These are phyloP conservation scores for Crucihimalaya himalaica DNA, from an alignment of 345 rosid species.

Conservation along the genomic window DNA sequence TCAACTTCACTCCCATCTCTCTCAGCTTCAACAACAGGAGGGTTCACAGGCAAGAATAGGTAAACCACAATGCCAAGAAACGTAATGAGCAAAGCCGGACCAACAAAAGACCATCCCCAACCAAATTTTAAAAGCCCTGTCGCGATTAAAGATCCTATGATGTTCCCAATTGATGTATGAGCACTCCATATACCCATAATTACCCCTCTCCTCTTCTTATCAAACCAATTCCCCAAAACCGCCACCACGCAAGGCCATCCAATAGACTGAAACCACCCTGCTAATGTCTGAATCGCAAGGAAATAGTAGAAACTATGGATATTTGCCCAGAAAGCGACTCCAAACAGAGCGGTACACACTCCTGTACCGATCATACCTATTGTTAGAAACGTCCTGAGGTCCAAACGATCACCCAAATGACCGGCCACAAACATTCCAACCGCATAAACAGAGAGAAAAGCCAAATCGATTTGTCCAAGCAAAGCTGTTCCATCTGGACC, in stretches of 20 bases:
- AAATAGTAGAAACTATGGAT: constrained; percentile 69
- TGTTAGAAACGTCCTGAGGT: constrained; percentile 70
- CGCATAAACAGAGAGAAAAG: constrained; percentile 76
- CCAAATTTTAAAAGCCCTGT: constrained; percentile 72
- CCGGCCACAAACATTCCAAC: constrained; percentile 86
- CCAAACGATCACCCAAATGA: constrained; percentile 81
- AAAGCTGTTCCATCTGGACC: constrained; percentile 67
- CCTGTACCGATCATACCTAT: constrained; percentile 91
- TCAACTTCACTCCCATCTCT: constrained; percentile 54
- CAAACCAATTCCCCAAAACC: constrained; percentile 90
- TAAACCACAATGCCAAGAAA: constrained; percentile 62
- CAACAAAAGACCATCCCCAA: constrained; percentile 96
- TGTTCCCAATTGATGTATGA: constrained; percentile 89
- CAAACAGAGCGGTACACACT: constrained; percentile 73
- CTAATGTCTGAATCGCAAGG: constrained; percentile 62
- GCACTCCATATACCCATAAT: constrained; percentile 99
- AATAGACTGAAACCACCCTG: constrained; percentile 89
- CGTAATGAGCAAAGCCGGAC: constrained; percentile 71
- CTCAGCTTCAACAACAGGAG: constrained; percentile 65
- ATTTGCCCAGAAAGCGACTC: constrained; percentile 78
- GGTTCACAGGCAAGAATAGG: constrained; percentile 70
- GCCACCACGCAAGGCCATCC: constrained; percentile 99
- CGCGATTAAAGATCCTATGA: constrained; percentile 78
- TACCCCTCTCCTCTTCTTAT: constrained; percentile 85
- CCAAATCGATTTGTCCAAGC: constrained; percentile 82